Evolutionary conservation across 257 asterid species (phyloP).

Genomic region (Capsicum baccatum): DNA sequence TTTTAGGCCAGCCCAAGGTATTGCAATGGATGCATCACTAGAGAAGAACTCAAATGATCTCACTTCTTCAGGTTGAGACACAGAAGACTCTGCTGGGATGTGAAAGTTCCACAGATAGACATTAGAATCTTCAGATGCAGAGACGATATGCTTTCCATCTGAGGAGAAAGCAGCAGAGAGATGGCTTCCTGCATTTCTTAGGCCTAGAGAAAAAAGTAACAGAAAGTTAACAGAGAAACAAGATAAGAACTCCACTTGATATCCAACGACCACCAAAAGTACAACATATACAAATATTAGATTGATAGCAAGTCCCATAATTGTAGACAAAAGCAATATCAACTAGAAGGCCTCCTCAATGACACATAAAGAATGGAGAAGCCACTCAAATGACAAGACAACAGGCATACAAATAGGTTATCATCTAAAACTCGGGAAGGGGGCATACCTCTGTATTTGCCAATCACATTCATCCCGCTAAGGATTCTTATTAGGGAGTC

Average conservation of each 20-base stretch:
- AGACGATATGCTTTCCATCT: slow-evolving; percentile 75
- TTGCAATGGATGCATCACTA: slow-evolving; percentile 72
- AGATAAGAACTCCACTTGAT: not conserved
- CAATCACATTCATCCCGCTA: slow-evolving; percentile 59
- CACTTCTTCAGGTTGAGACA: slow-evolving; percentile 48
- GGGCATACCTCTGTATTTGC: slow-evolving; percentile 69
- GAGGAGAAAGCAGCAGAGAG: slow-evolving; percentile 70
- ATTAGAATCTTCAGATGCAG: slow-evolving; percentile 79
- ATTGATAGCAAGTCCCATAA: not conserved
- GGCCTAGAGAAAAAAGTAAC: slow-evolving; percentile 51
- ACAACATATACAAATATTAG: not conserved
- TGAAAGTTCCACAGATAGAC: slow-evolving; percentile 72
- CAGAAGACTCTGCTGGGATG: slow-evolving; percentile 35
- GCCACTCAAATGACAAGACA: not conserved
- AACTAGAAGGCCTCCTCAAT: not conserved
- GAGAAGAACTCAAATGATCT: slow-evolving; percentile 71
- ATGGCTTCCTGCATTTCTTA: slow-evolving; percentile 62
- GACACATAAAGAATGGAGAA: slow-evolving; percentile 3
- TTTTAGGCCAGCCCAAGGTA: slow-evolving; percentile 83
- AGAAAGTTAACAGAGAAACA: not conserved
- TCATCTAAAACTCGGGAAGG: slow-evolving; percentile 20
- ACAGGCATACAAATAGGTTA: not conserved
- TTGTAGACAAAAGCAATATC: not conserved
- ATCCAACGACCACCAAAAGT: not conserved
- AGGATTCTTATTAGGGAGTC: slow-evolving; percentile 78